Conservation (phyloP, 2,329 filamentous ascomycete genomes). For the Pseudogymnoascus sp. region DNA sequence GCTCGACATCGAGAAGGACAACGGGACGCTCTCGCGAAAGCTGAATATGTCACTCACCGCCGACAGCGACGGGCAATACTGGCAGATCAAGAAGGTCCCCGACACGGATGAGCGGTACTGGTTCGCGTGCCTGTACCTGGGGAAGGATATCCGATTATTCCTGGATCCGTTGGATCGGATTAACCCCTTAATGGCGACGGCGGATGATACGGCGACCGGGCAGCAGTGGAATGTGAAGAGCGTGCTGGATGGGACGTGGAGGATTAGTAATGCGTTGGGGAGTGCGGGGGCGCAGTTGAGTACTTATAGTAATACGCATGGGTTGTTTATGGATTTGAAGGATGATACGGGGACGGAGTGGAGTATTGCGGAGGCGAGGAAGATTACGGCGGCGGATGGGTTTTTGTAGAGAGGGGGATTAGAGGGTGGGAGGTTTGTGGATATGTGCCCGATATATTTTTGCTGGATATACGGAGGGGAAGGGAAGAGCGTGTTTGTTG, state of each 20-base stretch:
- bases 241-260: background rate
- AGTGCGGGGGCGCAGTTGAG: background rate
- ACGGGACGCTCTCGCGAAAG: background rate
- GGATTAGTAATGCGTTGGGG: background rate
- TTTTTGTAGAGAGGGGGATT: background rate
- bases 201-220: background rate
- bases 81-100: background rate
- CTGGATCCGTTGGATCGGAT: background rate
- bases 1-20: background rate
- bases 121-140: background rate
- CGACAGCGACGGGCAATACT: background rate
- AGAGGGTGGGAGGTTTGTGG: background rate
- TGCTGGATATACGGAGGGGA: background rate
- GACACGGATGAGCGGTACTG: background rate
- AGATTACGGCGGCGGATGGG: background rate
- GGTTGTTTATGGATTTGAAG: background rate
- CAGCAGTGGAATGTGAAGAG: background rate
- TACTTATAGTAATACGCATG: constrained; percentile 1
- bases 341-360: background rate
- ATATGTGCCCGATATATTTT: background rate
- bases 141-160: background rate
- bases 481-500: background rate
- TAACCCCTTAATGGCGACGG: background rate
- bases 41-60: background rate
- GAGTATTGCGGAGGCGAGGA: background rate